Base-by-base conservation (phyloP, 352 stramenopile genomes). In the Globisporangium emineosum region DNA sequence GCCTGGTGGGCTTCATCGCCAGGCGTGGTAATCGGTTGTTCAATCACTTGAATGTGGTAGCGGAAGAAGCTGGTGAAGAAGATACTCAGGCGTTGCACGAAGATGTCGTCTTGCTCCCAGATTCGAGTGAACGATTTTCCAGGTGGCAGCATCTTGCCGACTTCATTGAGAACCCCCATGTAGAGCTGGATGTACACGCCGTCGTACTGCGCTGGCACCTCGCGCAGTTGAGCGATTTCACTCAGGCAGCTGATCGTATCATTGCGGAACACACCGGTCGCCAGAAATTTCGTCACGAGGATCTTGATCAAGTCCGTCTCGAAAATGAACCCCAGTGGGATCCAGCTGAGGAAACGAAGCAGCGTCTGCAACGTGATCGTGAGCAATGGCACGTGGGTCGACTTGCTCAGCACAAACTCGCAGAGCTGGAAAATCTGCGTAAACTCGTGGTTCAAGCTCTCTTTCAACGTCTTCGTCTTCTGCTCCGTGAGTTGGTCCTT, bases 241-340 rank as follows among this genome's bases (percentile, higher is more conserved):
- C 97, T 99, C 35, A 99, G 76, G 72, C 97, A 99, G 68, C 98
- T 97, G 45, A 99, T 90, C 9, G 97, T 97, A 65, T 98, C 89
- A 69, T 98, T 98, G n/a, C 97, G 91, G 78, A 99, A 99, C 17
- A 96, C 80, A 49, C 83, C 81, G 33, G 93, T 96, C 0, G 91
- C 81, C 61, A 99, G 92, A 71, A 99, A 99, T 79, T 98, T 98
- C 67, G 96, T 97, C 50, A 98, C 80, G 19, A 99, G 87, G 23
- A 95, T 96, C 75, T 98, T 80, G 64, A 99, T 96, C 37, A 99
- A 79, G 49, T 97, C 87, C 49, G 96, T 99, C 77, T 99, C 94
- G 69, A 99, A 99, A 69, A 99, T 98, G 64, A 99, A 99, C 6
- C 94, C 97, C 2, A 99, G 77, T 1, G 97, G 97, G 67, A 99